phyloP scores from a whole-genome alignment of 1,284 basidiomycete species.

The Rhodotorula sp. region DNA sequence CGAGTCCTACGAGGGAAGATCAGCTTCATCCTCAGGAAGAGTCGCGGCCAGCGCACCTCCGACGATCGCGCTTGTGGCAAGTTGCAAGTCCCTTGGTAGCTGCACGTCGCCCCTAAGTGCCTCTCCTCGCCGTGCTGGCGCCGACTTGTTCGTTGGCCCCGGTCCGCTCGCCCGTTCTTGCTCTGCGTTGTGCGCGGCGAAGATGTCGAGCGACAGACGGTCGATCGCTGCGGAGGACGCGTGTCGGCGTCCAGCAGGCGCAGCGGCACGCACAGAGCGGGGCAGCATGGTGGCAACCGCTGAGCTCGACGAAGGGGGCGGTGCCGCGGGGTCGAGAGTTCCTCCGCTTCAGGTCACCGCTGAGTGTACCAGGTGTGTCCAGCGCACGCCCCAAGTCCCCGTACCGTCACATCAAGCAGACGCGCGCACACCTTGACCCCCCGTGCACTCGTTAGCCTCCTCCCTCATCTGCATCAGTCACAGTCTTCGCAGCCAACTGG shows the following conservation, averaged over 20 bases:
- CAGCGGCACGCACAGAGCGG: background rate
- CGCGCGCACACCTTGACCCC: too few species aligned
- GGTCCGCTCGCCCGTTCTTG: conserved; percentile 18
- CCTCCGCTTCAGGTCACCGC: too few species aligned
- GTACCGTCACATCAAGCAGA: too few species aligned
- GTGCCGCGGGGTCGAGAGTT: too few species aligned
- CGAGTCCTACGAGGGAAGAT: conserved; percentile 10
- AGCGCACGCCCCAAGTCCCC: too few species aligned
- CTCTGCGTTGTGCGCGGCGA: conserved; percentile 25
- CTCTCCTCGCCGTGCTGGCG: conserved; percentile 17
- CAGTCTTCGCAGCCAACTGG: too few species aligned
- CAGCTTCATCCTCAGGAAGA: too few species aligned
- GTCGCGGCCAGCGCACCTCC: conserved; percentile 14
- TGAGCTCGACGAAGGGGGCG: background rate
- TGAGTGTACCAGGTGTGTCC: too few species aligned
- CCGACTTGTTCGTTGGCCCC: conserved; percentile 16
- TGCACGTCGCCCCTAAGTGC: conserved; percentile 26
- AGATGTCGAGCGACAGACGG: conserved; percentile 35
- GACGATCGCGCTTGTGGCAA: conserved; percentile 28
- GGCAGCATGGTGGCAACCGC: background rate
- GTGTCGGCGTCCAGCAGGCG: background rate
- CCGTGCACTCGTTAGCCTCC: too few species aligned
- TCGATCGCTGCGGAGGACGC: conserved; percentile 12
- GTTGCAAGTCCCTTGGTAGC: conserved; percentile 30
- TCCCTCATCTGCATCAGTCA: too few species aligned